Base-by-base conservation (phyloP, 2,329 filamentous ascomycete genomes). In the Aureobasidium namibiae region DNA sequence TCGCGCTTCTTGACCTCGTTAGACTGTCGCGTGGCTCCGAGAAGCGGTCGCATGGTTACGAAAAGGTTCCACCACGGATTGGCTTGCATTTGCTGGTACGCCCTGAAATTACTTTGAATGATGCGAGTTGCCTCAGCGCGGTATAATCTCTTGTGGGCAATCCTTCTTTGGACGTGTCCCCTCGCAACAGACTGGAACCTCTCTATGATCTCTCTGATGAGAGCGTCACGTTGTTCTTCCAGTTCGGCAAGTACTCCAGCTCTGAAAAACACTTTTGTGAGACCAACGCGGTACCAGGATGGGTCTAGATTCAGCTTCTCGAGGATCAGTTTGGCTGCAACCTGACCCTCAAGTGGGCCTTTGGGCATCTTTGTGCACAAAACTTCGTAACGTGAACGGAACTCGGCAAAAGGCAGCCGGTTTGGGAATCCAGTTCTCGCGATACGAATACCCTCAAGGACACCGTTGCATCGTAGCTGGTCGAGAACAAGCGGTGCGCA, bases 1-100 rank as follows among this genome's bases (percentile, higher is more conserved):
- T 99, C 94, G 34, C 92, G 83, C 70, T 90, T 92, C 78, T 96
- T 96, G 45, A 99, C 91, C 72, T 99, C 94, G 11, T 88, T 88
- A 1, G 91, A 91, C 59, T 92, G 95, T 48, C 92, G 83, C 18
- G 95, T 96, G 16, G 91, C 90, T 41, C 95, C 94, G 11, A 99
- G 80, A 36, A 99, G 80, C 24, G 94, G 94, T 69, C 92, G 92
- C 92, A 99, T 97, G 68, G 90, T 88, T 7, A 92, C 86, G 65
- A 96, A 89, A 5, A 99, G 80, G 66, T 90, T 87, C 95, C 95
- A 99, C 95, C 95, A 99, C 1, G 94, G 94, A 68, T 92, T 96
- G 45, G 90, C 83, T 67, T 89, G 91, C 23, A 99, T 83, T 61
- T 95, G 85, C 5, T 95, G 82, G 67, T 99, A 99, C 2, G 94